Percentiles rank a stretch among this genome's conserved stretches.
phyloP scores from a whole-genome alignment of 2,329 filamentous ascomycete species.

The Ophiostoma quercus region DNA sequence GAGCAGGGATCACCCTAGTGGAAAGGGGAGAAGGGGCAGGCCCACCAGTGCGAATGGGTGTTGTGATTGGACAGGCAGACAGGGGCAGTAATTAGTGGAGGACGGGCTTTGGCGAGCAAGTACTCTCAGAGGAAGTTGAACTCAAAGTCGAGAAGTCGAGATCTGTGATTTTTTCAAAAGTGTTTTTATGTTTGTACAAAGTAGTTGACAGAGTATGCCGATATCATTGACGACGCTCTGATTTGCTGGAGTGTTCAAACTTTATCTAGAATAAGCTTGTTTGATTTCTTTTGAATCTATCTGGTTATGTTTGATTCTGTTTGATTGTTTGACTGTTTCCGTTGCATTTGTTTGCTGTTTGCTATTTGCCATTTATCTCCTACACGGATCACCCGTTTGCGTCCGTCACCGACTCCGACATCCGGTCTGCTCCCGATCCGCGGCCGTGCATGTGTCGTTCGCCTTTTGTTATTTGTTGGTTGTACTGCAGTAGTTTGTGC shows the following conservation, averaged over 20 bases:
- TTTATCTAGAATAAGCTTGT: not conserved
- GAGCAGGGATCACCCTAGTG: conserved; percentile 9
- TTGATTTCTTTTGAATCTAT: too few species aligned
- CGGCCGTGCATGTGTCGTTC: conserved; percentile 5
- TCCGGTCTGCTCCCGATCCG: not conserved
- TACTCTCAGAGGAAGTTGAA: not conserved
- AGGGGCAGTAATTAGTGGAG: not conserved
- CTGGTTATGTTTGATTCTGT: too few species aligned
- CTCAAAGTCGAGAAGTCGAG: not conserved
- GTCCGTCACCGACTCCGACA: not conserved
- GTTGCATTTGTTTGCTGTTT: not conserved
- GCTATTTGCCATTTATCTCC: not conserved
- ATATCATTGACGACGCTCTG: not conserved
- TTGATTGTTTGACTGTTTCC: not conserved
- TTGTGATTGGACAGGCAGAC: not conserved
- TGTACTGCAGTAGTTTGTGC: not conserved
- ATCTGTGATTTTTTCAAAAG: not conserved
- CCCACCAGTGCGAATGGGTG: not conserved
- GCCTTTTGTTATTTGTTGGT: not conserved
- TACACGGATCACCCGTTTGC: not conserved
- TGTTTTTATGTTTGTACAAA: too few species aligned
- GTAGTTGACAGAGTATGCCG: too few species aligned
- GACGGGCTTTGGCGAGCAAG: not conserved
- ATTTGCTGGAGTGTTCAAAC: not conserved
- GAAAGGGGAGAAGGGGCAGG: conserved; percentile 6